A percentile compares a stretch with the other conserved stretches of the same genome.
Evolutionary conservation across 1,284 basidiomycete species (phyloP).

Genomic region (Trichosporon sp.): DNA sequence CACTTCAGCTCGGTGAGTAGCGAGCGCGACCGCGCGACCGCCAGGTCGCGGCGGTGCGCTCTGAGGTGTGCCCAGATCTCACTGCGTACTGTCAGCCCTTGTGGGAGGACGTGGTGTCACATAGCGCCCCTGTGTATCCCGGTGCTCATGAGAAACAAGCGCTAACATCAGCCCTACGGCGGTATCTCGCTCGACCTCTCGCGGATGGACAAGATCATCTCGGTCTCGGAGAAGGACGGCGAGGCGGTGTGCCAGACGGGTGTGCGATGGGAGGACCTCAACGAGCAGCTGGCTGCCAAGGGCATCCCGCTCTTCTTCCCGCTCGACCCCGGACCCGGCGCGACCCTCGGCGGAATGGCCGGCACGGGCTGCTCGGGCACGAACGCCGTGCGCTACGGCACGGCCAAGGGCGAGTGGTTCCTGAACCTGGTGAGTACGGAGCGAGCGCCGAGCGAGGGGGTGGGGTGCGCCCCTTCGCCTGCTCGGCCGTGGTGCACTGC

Average conservation of each 20-base stretch:
- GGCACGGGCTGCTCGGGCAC: conserved; percentile 66
- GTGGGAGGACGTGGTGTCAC: too few species aligned
- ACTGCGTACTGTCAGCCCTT: background rate
- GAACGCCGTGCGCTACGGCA: conserved; percentile 84
- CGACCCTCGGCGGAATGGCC: conserved; percentile 89
- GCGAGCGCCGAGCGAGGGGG: too few species aligned
- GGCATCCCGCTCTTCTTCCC: conserved; percentile 84
- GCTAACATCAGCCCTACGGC: conserved; percentile 51
- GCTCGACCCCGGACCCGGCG: conserved; percentile 65
- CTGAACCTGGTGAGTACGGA: conserved; percentile 61
- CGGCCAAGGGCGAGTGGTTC: conserved; percentile 78
- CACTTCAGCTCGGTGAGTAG: conserved; percentile 43
- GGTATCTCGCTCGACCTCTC: conserved; percentile 82
- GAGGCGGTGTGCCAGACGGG: conserved; percentile 82
- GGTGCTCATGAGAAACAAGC: too few species aligned
- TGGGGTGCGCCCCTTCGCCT: too few species aligned
- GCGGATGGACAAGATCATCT: conserved; percentile 75
- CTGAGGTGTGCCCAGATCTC: background rate
- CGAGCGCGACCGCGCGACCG: background rate
- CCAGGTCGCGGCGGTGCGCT: too few species aligned
- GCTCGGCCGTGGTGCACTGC: background rate
- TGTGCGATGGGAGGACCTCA: conserved; percentile 79
- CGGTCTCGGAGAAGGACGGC: conserved; percentile 61
- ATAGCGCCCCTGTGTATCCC: too few species aligned
- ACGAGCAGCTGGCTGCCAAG: conserved; percentile 64